Conservation (phyloP, 257 asterid genomes). For the Gynochthodes officinalis region DNA sequence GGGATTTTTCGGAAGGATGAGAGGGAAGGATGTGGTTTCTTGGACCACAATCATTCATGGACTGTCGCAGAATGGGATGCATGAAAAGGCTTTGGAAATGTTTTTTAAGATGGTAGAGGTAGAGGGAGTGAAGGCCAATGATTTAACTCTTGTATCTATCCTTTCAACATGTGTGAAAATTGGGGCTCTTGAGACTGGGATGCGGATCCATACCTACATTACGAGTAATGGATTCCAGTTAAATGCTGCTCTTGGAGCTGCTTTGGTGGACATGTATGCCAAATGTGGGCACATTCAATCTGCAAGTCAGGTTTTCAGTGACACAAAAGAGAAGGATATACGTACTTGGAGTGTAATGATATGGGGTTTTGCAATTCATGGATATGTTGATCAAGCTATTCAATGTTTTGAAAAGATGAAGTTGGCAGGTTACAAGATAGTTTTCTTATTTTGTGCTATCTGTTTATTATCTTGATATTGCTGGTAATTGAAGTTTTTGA, state of each 20-base stretch:
- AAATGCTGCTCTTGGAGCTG: slow-evolving; percentile 31
- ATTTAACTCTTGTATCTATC: slow-evolving; percentile 32
- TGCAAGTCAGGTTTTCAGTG: slow-evolving; percentile 31
- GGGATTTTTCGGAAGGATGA: slow-evolving; percentile 36
- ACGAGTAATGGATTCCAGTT: slow-evolving; percentile 17
- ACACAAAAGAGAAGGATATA: slow-evolving; percentile 31
- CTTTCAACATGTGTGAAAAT: slow-evolving; percentile 37
- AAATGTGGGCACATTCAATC: slow-evolving; percentile 38
- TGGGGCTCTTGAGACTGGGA: slow-evolving; percentile 39
- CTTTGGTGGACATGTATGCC: slow-evolving; percentile 44
- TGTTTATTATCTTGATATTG: neutral
- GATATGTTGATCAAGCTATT: slow-evolving; percentile 31
- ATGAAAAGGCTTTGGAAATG: slow-evolving; percentile 30
- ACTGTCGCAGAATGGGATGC: slow-evolving; percentile 30
- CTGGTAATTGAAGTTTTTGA: neutral
- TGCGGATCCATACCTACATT: slow-evolving; percentile 21
- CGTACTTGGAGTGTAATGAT: slow-evolving; percentile 42
- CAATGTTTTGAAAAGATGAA: slow-evolving; percentile 36
- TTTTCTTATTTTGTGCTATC: neutral
- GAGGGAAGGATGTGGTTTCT: slow-evolving; percentile 41
- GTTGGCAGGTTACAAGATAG: slow-evolving; percentile 18
- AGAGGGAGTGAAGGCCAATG: slow-evolving; percentile 33
- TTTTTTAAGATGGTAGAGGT: slow-evolving; percentile 34
- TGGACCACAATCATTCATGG: slow-evolving; percentile 43
- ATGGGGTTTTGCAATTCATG: slow-evolving; percentile 46